Evolutionary conservation across 257 asterid species (phyloP).

Genomic region (Haberlea rhodopensis): DNA sequence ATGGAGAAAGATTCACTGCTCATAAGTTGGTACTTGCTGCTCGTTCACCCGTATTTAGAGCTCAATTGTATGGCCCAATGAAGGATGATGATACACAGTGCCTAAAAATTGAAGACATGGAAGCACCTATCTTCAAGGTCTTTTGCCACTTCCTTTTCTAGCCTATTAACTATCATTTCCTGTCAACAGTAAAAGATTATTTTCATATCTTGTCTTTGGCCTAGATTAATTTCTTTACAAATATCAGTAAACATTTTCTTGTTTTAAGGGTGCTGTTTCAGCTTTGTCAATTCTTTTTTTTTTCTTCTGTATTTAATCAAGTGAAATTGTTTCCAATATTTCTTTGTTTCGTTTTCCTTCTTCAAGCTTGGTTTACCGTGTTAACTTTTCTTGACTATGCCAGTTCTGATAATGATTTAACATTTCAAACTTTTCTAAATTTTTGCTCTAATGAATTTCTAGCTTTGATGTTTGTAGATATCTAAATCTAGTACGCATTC

Average conservation of each 20-base stretch:
- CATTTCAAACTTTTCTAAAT: background rate
- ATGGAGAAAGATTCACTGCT: slow-evolving; percentile 69
- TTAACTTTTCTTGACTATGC: background rate
- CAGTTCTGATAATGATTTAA: background rate
- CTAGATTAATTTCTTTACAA: too few species aligned
- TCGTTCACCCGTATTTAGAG: slow-evolving; percentile 93
- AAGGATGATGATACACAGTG: slow-evolving; percentile 69
- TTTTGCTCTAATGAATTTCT: background rate
- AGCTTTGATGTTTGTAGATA: background rate
- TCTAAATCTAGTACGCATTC: background rate
- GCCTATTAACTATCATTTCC: background rate
- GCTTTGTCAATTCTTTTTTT: background rate
- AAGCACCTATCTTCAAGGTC: slow-evolving; percentile 90
- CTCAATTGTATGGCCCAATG: slow-evolving; percentile 95
- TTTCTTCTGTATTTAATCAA: too few species aligned
- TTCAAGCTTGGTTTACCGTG: background rate
- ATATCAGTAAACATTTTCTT: too few species aligned
- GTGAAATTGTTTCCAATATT: background rate
- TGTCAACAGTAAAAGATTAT: background rate
- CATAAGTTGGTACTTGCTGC: slow-evolving; percentile 96
- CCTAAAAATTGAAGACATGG: slow-evolving; percentile 75
- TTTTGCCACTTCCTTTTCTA: slow-evolving; percentile 12
- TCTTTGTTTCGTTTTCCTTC: background rate
- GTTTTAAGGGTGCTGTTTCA: background rate
- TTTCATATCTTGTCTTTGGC: too few species aligned